A percentile compares a stretch with the other conserved stretches of the same genome.
These are phyloP conservation scores for Erigeron philadelphicus DNA, from an alignment of 140 eudicot genomes.

Conservation along the genomic window DNA sequence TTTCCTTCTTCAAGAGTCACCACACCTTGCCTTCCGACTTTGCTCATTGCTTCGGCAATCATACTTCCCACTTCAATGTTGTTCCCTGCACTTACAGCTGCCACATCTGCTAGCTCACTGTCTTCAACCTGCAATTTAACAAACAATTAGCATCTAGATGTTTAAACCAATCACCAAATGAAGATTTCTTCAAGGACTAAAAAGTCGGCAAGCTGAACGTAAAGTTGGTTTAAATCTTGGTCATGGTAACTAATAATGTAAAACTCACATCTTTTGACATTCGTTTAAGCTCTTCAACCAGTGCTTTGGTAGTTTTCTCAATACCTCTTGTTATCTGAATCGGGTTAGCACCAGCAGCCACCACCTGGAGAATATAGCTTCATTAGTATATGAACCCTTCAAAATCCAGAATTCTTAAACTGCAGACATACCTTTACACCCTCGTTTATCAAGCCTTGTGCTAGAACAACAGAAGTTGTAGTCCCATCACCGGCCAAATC, in stretches of 20 bases:
- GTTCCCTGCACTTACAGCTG: conserved; percentile 94
- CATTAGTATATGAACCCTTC: background rate
- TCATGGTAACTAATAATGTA: background rate
- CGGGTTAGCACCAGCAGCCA: conserved; percentile 84
- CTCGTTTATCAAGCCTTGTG: conserved; percentile 59
- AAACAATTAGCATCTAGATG: background rate
- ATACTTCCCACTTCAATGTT: conserved; percentile 62
- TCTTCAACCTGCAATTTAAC: conserved; percentile 56
- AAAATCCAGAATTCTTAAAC: background rate
- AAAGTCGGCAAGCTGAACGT: background rate
- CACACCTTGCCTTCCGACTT: conserved; percentile 80
- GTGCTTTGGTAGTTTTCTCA: conserved; percentile 53
- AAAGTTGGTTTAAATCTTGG: background rate
- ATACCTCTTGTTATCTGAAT: conserved; percentile 70
- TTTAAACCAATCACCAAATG: background rate
- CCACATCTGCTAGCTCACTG: conserved; percentile 76
- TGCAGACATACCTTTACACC: conserved; percentile 58
- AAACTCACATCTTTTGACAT: conserved; percentile 70
- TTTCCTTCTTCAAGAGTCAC: conserved; percentile 79
- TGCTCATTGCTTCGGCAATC: conserved; percentile 81
- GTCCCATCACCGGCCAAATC: conserved; percentile 76
- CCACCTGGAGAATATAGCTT: conserved; percentile 39
- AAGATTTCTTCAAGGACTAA: background rate
- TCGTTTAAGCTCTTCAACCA: conserved; percentile 54
- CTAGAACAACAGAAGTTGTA: conserved; percentile 57